Conservation (phyloP, 805 yeast genomes). For the Ogataea pignaliae region DNA sequence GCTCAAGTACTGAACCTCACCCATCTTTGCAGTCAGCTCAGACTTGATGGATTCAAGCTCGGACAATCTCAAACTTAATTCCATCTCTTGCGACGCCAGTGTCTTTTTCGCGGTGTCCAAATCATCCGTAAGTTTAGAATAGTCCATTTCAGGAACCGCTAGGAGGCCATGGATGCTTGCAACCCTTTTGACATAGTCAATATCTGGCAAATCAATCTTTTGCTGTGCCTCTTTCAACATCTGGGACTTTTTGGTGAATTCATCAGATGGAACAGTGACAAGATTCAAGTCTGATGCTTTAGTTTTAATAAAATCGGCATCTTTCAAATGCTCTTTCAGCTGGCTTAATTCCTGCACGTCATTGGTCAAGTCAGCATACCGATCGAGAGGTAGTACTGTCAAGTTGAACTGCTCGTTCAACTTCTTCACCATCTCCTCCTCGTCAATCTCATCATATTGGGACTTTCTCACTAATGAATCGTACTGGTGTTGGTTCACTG, state of each 20-base stretch:
- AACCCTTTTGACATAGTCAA: constrained; percentile 26
- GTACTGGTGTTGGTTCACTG: constrained; percentile 16
- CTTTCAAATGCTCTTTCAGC: background rate
- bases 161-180: constrained; percentile 13
- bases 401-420: constrained; percentile 13
- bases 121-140: constrained; percentile 12
- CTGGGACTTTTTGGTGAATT: background rate
- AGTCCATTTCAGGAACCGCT: constrained; percentile 2
- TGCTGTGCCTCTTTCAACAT: background rate
- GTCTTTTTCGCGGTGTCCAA: background rate
- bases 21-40: background rate
- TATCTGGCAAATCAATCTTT: constrained; percentile 19
- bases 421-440: constrained; percentile 12
- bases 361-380: constrained; percentile 1
- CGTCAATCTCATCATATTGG: constrained; percentile 17
- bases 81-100: constrained; percentile 13
- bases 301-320: background rate
- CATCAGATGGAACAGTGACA: constrained; percentile 2
- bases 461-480: constrained; percentile 18
- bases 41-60: background rate
- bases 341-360: background rate
- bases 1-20: no score
- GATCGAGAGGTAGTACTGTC: constrained; percentile 10
- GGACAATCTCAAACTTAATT: constrained; percentile 5
- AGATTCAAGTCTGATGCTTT: constrained; percentile 2